phyloP scores from a whole-genome alignment of 2,329 filamentous ascomycete species.

The Sporothrix inflata region DNA sequence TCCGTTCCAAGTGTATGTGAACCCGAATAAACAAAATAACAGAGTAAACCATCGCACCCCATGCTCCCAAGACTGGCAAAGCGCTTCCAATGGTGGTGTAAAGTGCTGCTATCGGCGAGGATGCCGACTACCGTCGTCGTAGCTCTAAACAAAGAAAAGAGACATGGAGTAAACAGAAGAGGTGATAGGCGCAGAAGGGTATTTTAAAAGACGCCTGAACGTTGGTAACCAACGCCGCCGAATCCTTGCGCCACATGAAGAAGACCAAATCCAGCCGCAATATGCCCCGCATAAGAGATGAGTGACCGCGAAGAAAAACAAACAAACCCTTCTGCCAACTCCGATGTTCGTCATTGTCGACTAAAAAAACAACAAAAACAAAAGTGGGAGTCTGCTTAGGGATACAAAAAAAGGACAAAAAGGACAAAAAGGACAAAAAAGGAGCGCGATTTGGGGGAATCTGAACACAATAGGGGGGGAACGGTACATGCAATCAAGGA shows the following conservation, averaged over 20 bases:
- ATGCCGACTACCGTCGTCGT: neutral
- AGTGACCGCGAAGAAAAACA: neutral
- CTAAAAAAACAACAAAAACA: neutral
- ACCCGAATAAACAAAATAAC: neutral
- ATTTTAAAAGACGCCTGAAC: neutral
- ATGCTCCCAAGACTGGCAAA: neutral
- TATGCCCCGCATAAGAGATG: neutral
- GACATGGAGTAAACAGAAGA: neutral
- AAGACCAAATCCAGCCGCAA: neutral
- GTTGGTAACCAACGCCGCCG: conserved; percentile 13
- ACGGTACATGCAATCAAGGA: too few species aligned
- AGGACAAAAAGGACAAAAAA: neutral
- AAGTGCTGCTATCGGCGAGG: neutral
- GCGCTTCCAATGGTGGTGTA: neutral
- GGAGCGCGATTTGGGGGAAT: conserved; percentile 5
- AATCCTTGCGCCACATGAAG: conserved; percentile 12
- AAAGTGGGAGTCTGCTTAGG: too few species aligned
- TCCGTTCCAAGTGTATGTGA: conserved; percentile 2
- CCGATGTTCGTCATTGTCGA: neutral
- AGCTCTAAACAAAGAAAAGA: neutral
- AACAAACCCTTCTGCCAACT: neutral
- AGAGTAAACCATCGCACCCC: neutral
- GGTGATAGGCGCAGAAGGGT: conserved; percentile 2
- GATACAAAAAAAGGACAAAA: neutral
- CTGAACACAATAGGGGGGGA: neutral